Evolutionary conservation across 257 asterid genomes (phyloP).

Genomic region (Mentha longifolia): DNA sequence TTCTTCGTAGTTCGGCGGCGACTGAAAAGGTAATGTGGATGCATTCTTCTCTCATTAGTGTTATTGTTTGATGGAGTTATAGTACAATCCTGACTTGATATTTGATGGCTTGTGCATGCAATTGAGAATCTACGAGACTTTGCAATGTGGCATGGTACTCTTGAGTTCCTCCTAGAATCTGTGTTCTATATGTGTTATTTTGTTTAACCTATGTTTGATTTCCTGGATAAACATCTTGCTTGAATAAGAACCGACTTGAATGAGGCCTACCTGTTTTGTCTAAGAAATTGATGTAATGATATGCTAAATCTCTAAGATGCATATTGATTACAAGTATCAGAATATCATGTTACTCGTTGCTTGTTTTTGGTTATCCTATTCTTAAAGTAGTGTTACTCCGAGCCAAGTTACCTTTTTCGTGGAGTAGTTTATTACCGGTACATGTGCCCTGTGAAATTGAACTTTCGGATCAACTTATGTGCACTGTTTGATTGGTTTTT

Average conservation of each 20-base stretch:
- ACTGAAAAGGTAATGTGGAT: constrained; percentile 38
- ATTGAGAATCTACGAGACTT: constrained; percentile 23
- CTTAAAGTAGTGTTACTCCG: neutral
- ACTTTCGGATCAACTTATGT: constrained; percentile 18
- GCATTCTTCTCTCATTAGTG: neutral
- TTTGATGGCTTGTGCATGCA: constrained; percentile 40
- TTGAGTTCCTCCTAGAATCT: neutral
- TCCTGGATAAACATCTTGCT: neutral
- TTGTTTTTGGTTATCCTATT: constrained; percentile 21
- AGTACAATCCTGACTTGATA: constrained; percentile 1
- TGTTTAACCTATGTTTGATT: constrained; percentile 25
- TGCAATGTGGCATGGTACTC: constrained; percentile 30
- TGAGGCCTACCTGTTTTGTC: constrained; percentile 6
- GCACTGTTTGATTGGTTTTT: constrained; percentile 15
- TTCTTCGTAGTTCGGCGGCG: neutral
- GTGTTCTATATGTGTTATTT: constrained; percentile 7
- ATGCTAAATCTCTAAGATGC: neutral
- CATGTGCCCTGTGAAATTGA: neutral
- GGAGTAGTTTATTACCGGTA: neutral
- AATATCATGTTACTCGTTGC: neutral
- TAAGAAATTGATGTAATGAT: constrained; percentile 9
- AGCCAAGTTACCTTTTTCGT: constrained; percentile 1
- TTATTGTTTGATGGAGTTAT: constrained; percentile 5
- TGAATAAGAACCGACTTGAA: constrained; percentile 2
- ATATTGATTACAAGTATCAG: neutral